Percentiles rank a stretch among this genome's conserved stretches.
Conservation (phyloP, 2,329 filamentous ascomycete species). For the Fusarium illudens region DNA sequence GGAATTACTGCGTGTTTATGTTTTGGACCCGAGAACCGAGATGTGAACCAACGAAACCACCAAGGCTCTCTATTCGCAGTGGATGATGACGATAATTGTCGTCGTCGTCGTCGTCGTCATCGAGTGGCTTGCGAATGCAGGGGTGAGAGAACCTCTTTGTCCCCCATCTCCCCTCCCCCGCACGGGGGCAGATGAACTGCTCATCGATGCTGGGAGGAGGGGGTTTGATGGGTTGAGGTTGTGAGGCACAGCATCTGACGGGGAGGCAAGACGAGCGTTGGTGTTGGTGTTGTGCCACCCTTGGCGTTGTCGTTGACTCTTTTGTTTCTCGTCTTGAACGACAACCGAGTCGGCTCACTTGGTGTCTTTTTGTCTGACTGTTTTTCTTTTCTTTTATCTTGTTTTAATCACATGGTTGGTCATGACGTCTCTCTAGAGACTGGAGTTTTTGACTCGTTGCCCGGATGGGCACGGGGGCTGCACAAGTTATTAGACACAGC, state of each 20-base stretch:
- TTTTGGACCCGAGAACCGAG: not conserved
- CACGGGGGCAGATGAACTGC: slow-evolving; percentile 15
- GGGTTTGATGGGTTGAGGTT: not conserved
- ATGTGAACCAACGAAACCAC: not conserved
- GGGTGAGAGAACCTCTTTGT: not conserved
- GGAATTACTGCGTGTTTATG: slow-evolving; percentile 12
- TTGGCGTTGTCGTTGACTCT: slow-evolving; percentile 17
- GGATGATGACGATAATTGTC: slow-evolving; percentile 10
- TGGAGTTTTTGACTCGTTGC: not conserved
- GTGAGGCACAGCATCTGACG: slow-evolving; percentile 28
- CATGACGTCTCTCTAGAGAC: not conserved
- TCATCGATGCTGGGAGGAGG: slow-evolving; percentile 4
- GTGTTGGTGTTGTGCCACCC: slow-evolving; percentile 28
- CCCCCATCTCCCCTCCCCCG: not conserved
- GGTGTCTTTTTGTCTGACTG: not conserved
- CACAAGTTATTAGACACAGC: slow-evolving; percentile 24
- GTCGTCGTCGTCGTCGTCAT: not conserved
- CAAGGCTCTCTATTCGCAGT: not conserved
- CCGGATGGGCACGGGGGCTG: not conserved
- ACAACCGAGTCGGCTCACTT: not conserved
- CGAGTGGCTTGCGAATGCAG: not conserved
- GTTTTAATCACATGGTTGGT: slow-evolving; percentile 14
- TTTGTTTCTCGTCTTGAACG: not conserved
- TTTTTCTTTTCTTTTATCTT: not conserved
- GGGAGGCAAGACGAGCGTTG: slow-evolving; percentile 30